Percentiles rank a stretch among this genome's conserved stretches.
Conservation (phyloP, 2,329 filamentous ascomycete species). For the Colletotrichum tropicicola region DNA sequence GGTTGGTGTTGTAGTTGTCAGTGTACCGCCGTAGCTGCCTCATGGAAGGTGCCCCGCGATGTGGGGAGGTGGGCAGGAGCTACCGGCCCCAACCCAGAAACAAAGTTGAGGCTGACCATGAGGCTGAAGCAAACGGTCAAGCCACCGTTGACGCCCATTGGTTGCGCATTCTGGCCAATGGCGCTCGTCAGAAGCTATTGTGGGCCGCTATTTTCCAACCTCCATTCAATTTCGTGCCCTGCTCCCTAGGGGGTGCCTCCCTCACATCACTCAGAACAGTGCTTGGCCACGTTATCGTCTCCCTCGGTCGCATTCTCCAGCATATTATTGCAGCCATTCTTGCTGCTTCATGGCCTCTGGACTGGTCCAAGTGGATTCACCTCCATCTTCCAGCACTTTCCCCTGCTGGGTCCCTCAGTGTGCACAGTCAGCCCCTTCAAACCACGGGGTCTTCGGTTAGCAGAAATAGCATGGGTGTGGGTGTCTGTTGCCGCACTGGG, state of each 20-base stretch:
- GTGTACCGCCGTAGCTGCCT: too few species aligned
- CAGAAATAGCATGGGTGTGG: neutral
- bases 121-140: constrained; percentile 11
- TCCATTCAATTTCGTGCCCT: neutral
- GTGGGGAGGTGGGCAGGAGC: constrained; percentile 20
- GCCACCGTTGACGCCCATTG: constrained; percentile 10
- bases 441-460: neutral
- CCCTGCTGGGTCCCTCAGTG: neutral
- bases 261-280: neutral
- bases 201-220: constrained; percentile 1
- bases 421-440: constrained; percentile 5
- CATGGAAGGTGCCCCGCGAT: constrained; percentile 24
- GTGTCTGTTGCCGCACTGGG: neutral
- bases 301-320: constrained; percentile 1
- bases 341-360: neutral
- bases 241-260: neutral
- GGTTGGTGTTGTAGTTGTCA: neutral
- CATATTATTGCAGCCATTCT: neutral
- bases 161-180: neutral
- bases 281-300: neutral
- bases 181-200: neutral
- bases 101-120: constrained; percentile 12
- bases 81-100: neutral
- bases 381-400: neutral
- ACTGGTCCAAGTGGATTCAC: neutral